Evolutionary conservation across 1,284 basidiomycete species (phyloP).

Genomic region (Ustilago lituana): DNA sequence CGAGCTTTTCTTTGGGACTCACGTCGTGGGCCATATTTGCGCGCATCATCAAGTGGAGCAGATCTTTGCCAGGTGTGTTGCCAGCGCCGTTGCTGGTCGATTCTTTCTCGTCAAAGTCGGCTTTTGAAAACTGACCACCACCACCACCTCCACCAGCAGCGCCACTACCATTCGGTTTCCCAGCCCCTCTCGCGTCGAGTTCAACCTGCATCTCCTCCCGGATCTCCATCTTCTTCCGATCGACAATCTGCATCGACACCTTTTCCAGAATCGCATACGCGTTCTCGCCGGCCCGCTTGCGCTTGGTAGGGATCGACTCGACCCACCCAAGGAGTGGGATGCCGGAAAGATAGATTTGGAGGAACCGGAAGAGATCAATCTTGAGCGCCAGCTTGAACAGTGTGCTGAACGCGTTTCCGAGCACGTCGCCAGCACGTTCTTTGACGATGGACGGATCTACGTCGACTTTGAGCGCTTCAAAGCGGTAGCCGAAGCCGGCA

Average conservation of each 20-base stretch:
- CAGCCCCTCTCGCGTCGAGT: constrained; percentile 8
- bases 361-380: constrained; percentile 31
- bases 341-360: constrained; percentile 50
- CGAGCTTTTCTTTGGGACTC: constrained; percentile 33
- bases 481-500: constrained; percentile 54
- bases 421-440: constrained; percentile 30
- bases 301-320: constrained; percentile 49
- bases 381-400: constrained; percentile 40
- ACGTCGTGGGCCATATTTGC: constrained; percentile 63
- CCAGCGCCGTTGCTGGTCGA: constrained; percentile 1
- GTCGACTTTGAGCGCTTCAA: constrained; percentile 45
- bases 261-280: constrained; percentile 43
- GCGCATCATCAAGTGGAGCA: constrained; percentile 60
- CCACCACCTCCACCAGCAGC: no score
- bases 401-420: constrained; percentile 43
- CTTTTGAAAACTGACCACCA: constrained; percentile 39
- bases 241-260: constrained; percentile 49
- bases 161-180: no score
- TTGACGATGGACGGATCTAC: constrained; percentile 12
- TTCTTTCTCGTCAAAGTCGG: constrained; percentile 48
- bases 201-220: constrained; percentile 43
- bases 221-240: constrained; percentile 50
- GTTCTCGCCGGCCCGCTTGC: constrained; percentile 32
- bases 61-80: constrained; percentile 45
- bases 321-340: constrained; percentile 56